Evolutionary conservation across 2,329 filamentous ascomycete genomes (phyloP).

Genomic region (Ophiostoma sp.): DNA sequence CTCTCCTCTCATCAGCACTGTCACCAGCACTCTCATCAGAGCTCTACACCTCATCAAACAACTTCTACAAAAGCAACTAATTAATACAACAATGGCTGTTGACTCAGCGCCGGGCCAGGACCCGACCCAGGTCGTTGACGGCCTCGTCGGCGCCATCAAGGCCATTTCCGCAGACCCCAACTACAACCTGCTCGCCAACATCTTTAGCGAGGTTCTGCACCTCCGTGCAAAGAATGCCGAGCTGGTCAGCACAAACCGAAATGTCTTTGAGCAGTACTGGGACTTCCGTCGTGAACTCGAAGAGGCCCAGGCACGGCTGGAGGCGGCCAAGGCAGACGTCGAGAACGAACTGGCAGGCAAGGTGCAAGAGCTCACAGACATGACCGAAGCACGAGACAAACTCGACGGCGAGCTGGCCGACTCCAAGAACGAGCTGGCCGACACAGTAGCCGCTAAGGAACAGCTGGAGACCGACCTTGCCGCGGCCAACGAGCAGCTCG

Average conservation of each 20-base stretch:
- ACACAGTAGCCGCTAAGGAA: slow-evolving; percentile 17
- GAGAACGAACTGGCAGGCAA: slow-evolving; percentile 29
- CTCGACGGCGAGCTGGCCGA: slow-evolving; percentile 27
- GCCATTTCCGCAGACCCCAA: slow-evolving; percentile 34
- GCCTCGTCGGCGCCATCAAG: slow-evolving; percentile 35
- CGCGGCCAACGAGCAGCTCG: slow-evolving; percentile 27
- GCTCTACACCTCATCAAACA: not conserved
- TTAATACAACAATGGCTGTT: slow-evolving; percentile 17
- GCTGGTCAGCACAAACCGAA: slow-evolving; percentile 32
- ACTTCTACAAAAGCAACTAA: not conserved
- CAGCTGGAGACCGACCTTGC: slow-evolving; percentile 25
- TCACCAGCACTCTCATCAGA: not conserved
- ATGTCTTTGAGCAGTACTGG: slow-evolving; percentile 35
- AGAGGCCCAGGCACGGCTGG: slow-evolving; percentile 29
- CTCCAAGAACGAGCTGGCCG: slow-evolving; percentile 28
- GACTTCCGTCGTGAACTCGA: slow-evolving; percentile 35
- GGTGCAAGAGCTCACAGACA: slow-evolving; percentile 29
- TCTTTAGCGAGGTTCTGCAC: slow-evolving; percentile 34
- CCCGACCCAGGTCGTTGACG: slow-evolving; percentile 30
- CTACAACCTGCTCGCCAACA: slow-evolving; percentile 35
- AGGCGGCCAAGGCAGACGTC: slow-evolving; percentile 30
- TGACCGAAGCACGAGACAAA: slow-evolving; percentile 23
- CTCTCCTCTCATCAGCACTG: not conserved
- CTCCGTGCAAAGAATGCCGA: slow-evolving; percentile 34
- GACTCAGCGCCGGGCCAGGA: slow-evolving; percentile 20